Base-by-base conservation (phyloP, 1,284 basidiomycete genomes). In the Serendipita sp. region DNA sequence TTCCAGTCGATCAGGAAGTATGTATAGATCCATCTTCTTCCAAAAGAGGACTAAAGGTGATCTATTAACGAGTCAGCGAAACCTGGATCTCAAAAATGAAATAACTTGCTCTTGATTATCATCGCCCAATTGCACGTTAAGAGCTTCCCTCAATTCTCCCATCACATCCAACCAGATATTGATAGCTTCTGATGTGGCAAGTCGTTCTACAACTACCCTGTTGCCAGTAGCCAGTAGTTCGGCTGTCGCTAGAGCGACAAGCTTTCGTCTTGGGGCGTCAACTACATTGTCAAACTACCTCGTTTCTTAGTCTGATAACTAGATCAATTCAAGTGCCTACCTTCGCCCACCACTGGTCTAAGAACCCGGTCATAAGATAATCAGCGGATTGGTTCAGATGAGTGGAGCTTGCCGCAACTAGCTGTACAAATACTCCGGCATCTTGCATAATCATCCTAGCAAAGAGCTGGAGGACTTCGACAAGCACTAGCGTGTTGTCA, bases 121-220 rank as follows among this genome's bases (percentile, higher is more conserved):
- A 62, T 75, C 75, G 64, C 76, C 75, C n/a, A 74, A 72, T 22
- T 70, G 69, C 30, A 76, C 70, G 44, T 75, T 70, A 63, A 79
- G 74, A 0, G 83, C 82, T 71, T 93, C 89, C 69, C 84, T 88
- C 62, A 93, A 77, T 71, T 94, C 92, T 10, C 86, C 88, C 49
- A 94, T 86, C 3, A 93, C 91, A 68, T 94, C 92, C 58, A 91
- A 76, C 88, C 91, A 94, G 47, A 94, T 76, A 70, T 93, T 93
- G 74, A 91, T 90, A 66, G 89, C 82, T 68, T 91, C 89, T 26
- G 53, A 58, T 3, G 78, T 79, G 12, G 81, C 78, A 26, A 91
- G 74, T 41, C 87, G 79, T 50, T 81, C 75, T 17, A 91, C 78
- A n/a, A 89, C 83, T 66, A 88, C 84, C 2, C 77, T 77, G 29